Base-by-base conservation (phyloP, 1,284 basidiomycete genomes). In the Sanghuangporus sanghuang region DNA sequence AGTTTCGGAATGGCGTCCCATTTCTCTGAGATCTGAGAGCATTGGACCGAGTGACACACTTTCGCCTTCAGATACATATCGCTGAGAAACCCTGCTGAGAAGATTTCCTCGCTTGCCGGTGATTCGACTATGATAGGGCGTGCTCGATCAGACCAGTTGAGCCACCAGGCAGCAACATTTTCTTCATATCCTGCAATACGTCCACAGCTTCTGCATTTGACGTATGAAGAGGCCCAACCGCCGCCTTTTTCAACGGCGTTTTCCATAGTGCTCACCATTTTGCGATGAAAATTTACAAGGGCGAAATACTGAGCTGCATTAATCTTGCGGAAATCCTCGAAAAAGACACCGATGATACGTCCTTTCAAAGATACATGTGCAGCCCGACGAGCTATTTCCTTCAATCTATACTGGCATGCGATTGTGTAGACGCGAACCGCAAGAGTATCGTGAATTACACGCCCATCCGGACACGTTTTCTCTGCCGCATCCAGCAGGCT, bases 401-500 rank as follows among this genome's bases (percentile, higher is more conserved):
- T 60, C 35, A 64, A 49, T 21, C 35, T 18, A 23, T 57, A 44
- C 9, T 38, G 49, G 35, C 57, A 64, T 11, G 62, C 57, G 21
- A 64, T 16, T 2, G 39, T 52, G 42, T 44, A 64, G 5, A 64
- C 40, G 21, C 61, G 61, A 18, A 63, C 35, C 14, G 55, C 61
- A 14, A 63, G 44, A 12, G 61, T 63, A 38, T 50, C 61, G 38
- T 63, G 55, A 6, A 46, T 21, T 8, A 52, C 46, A n/a, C 36
- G 38, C 6, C 61, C 61, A 40, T 50, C 44, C 18, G 55, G 11
- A 18, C 1, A 14, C 12, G 44, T 57, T 8, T 23, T 23, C n/a
- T 75, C 75, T 18, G 72, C 67, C 49, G 74, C 67, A 18, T 85
- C 71, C 69, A 86, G 85, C 7, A 70, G 72, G 1, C 81, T 78